phyloP scores from a whole-genome alignment of 495 filamentous ascomycete genomes.

The Trichoderma reesei region DNA sequence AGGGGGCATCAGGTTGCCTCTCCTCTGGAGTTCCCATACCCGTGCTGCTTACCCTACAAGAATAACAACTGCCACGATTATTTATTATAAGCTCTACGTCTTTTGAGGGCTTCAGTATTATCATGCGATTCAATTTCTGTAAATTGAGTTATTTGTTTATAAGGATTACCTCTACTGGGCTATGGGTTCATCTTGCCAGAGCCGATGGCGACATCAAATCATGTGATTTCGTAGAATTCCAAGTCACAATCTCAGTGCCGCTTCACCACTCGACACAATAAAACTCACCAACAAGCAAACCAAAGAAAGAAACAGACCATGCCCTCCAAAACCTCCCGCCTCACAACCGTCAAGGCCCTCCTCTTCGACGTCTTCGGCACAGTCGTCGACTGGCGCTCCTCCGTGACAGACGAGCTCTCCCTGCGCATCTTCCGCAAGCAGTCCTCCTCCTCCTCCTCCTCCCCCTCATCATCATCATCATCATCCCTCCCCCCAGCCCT shows the following conservation, averaged over 20 bases:
- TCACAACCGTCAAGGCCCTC: constrained; percentile 31
- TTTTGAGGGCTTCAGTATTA: too few species aligned
- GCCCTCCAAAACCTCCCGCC: neutral
- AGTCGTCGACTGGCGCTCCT: constrained; percentile 60
- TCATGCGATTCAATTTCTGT: too few species aligned
- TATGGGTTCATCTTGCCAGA: too few species aligned
- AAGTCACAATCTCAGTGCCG: neutral
- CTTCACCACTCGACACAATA: too few species aligned
- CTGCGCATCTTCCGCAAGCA: constrained; percentile 33
- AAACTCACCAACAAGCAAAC: neutral
- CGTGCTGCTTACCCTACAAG: too few species aligned
- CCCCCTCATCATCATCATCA: neutral
- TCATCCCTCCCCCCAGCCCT: constrained; percentile 29
- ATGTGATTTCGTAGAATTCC: constrained; percentile 1
- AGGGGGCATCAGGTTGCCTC: too few species aligned
- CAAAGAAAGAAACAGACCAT: neutral
- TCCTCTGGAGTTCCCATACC: too few species aligned
- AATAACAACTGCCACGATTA: too few species aligned
- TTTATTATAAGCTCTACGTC: too few species aligned
- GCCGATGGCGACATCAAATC: neutral
- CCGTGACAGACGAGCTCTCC: constrained; percentile 47
- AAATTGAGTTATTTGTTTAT: too few species aligned
- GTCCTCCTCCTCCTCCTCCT: constrained; percentile 18
- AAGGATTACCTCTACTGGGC: too few species aligned
- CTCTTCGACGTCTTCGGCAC: constrained; percentile 65